These are phyloP conservation scores for Nidula niveotomentosa DNA, from an alignment of 1,284 basidiomycete genomes.

Conservation along the genomic window DNA sequence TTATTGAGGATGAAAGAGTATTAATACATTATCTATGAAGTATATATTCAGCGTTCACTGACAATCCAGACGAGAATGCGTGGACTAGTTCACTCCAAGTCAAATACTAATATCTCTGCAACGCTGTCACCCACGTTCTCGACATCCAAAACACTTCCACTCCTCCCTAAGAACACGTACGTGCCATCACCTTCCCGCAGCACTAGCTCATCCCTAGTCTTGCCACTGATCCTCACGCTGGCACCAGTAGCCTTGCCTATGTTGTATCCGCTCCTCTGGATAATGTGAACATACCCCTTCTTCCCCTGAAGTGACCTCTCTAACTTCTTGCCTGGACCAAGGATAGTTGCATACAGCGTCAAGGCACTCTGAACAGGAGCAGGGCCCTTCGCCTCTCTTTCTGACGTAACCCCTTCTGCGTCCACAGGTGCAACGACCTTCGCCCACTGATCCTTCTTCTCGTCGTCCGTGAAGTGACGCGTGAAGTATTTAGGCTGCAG, in stretches of 20 bases:
- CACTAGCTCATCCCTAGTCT: slow-evolving; percentile 33
- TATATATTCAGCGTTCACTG: too few relatives aligned
- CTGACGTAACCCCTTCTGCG: slow-evolving; percentile 50
- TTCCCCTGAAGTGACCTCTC: slow-evolving; percentile 45
- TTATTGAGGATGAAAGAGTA: background rate
- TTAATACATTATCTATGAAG: background rate
- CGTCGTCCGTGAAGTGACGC: slow-evolving; percentile 80
- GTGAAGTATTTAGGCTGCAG: slow-evolving; percentile 82
- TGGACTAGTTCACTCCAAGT: slow-evolving; percentile 46
- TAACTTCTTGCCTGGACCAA: slow-evolving; percentile 54
- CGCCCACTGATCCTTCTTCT: slow-evolving; percentile 73
- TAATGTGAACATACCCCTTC: slow-evolving; percentile 70
- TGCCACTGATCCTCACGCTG: slow-evolving; percentile 42
- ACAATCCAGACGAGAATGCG: too few relatives aligned
- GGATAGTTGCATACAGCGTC: slow-evolving; percentile 65
- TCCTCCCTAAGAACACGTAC: slow-evolving; percentile 50
- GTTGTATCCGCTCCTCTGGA: slow-evolving; percentile 81
- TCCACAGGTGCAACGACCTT: slow-evolving; percentile 72
- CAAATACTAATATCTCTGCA: slow-evolving; percentile 75
- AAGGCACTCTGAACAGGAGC: slow-evolving; percentile 70
- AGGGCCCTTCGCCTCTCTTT: slow-evolving; percentile 70
- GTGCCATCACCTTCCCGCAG: slow-evolving; percentile 71
- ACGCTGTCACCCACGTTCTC: slow-evolving; percentile 60
- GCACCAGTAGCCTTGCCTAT: slow-evolving; percentile 47
- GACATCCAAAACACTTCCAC: slow-evolving; percentile 44